Evolutionary conservation across 345 rosid species (phyloP).

Genomic region (Bretschneidera sinensis): DNA sequence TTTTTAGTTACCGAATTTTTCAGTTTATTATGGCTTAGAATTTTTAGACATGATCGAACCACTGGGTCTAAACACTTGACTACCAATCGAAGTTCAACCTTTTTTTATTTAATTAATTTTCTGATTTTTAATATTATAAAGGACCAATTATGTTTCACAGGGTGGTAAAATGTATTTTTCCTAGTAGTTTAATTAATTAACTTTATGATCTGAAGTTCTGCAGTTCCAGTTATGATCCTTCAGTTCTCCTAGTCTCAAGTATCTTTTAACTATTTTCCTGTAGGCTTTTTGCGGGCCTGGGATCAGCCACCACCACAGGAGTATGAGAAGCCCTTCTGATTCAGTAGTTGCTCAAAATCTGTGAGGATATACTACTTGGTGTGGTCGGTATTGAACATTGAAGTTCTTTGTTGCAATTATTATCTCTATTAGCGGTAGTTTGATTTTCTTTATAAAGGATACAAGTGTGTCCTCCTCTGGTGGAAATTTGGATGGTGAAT

Average conservation of each 20-base stretch:
- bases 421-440: background rate
- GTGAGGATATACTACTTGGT: slow-evolving; percentile 13
- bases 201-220: background rate
- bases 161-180: too few species aligned
- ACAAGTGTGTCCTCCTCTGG: background rate
- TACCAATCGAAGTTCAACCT: too few species aligned
- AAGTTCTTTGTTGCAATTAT: background rate
- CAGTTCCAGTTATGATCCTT: background rate
- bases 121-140: too few species aligned
- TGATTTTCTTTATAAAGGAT: background rate
- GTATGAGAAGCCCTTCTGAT: slow-evolving; percentile 78
- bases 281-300: slow-evolving; percentile 86
- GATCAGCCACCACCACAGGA: slow-evolving; percentile 68
- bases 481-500: background rate
- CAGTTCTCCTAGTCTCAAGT: slow-evolving; percentile 3
- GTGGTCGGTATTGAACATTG: background rate
- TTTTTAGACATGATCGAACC: too few species aligned
- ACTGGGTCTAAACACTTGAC: too few species aligned
- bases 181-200: too few species aligned
- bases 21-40: too few species aligned
- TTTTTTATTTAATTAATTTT: too few species aligned
- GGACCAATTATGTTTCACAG: too few species aligned
- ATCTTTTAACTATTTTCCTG: slow-evolving; percentile 16
- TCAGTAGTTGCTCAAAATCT: slow-evolving; percentile 1
- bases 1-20: too few species aligned